Base-by-base conservation (phyloP, 805 yeast genomes). In the Millerozyma acaciae region DNA sequence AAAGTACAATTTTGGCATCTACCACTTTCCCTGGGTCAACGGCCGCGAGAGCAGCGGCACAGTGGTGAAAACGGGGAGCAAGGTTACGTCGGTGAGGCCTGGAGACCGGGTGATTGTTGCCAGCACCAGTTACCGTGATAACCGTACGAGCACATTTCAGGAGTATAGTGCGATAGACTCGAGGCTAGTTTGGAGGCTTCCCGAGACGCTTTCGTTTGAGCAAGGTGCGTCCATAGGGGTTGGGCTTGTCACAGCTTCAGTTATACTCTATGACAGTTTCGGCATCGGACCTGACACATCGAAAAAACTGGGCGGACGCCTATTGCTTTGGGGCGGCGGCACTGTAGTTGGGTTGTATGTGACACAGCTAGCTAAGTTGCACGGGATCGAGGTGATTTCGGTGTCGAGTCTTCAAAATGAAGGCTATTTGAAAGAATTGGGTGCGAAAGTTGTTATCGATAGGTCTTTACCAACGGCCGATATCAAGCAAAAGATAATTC, bases 21-120 rank as follows among this genome's bases (percentile, higher is more conserved):
- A 69, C 40, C 59, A 66, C 9, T 68, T 69, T 36, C 76, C 76
- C 7, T 70, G 76, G 75, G 53, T 70, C 30, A 70, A 68, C 44
- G 76, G 76, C 10, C 50, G 76, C 22, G 76, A 70, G 42, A 54
- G 66, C 28, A 57, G 69, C 16, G 76, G 76, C 1, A 34, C 53
- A 6, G 59, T 70, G 3, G 58, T 55, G 6, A 50, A 57, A 21
- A 34, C 45, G 6, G 73, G 74, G 18, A 38, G 20, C 3, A 50
- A 52, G 21, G 71, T 66, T 5, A 47, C 20, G 2, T 40, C 45
- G 6, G 47, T 65, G 16, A 36, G 50, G 1, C 23, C 53, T 8
- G 65, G 65, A 6, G 62, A 65, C 25, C 53, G 57, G 27, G 75
- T 70, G 0, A 62, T 70, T 28, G 45, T 69, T 21, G 69, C 67